Evolutionary conservation across 2,329 filamentous ascomycete species (phyloP), one percentile per base, ranked within the genome.

Genomic region (Alternaria atra): DNA sequence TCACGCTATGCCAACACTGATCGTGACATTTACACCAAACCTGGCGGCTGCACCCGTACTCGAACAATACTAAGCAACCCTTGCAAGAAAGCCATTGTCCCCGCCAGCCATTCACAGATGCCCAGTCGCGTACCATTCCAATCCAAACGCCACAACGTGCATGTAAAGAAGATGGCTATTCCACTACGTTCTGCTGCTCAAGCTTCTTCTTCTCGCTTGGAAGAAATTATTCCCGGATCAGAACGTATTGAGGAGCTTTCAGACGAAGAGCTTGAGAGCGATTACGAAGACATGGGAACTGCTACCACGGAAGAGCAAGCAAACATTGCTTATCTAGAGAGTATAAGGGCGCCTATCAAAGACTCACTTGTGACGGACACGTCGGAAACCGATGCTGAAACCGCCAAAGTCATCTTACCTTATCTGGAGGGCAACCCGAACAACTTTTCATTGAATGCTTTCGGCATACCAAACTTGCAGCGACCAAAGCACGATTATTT

Each of bases 401-500:
- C 91, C 0, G 82, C 92, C 55, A 79, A 87, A 37, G 85, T 86
- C 71, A 91, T 91, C 70, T 80, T 93, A 30, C 89, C 90, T 1
- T 90, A 89, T 66, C 83, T 97, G 15, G 80, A 82, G 34, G 80
- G 81, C n/a, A 84, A 81, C 42, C 82, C 83, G 50, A 82, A 85
- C 60, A 81, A 83, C 25, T 75, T 84, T 53, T 68, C 80, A 17
- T 85, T 87, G 79, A 97, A 97, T 79, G 81, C 80, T 52, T 83
- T 90, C 76, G 93, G 93, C 13, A 82, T 97, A 35, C 91, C 93
- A 13, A 84, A 84, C 58, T 86, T 99, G n/a, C 85, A 89, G 68
- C 88, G 90, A 42, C 81, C 83, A 59, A 79, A 80, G 42, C 88
- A 90, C 79, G 82, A 87, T 60, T 79, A 76, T 34, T 94, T 92